Percentiles rank a stretch among this genome's conserved stretches.
These are phyloP conservation scores for Ochetophila trinervis DNA, from an alignment of 306 rosid genomes.

Conservation along the genomic window DNA sequence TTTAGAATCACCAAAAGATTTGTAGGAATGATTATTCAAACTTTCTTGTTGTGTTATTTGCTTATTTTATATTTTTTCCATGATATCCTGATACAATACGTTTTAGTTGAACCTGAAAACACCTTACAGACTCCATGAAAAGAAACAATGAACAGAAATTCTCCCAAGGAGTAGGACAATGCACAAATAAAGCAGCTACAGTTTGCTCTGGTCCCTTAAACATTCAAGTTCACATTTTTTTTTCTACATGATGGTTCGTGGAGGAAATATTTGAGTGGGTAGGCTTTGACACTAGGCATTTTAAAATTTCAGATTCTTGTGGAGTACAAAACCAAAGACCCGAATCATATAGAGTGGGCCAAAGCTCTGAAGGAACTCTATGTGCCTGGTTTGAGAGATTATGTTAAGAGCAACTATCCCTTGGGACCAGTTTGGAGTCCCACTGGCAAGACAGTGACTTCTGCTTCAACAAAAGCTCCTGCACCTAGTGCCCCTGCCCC, in stretches of 20 bases:
- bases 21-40: too few species aligned
- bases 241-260: background rate
- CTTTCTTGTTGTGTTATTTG: too few species aligned
- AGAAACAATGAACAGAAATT: background rate
- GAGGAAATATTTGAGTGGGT: conserved; percentile 2
- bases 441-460: conserved; percentile 54
- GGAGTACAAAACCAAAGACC: conserved; percentile 81
- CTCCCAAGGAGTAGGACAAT: conserved; percentile 7
- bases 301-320: conserved; percentile 71
- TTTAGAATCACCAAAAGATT: too few species aligned
- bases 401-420: conserved; percentile 76
- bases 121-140: background rate
- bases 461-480: conserved; percentile 61
- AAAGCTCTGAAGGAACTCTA: conserved; percentile 94
- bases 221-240: background rate
- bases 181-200: background rate
- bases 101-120: background rate
- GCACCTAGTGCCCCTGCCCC: conserved; percentile 61
- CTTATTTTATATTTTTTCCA: too few species aligned
- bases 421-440: conserved; percentile 90
- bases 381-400: conserved; percentile 89
- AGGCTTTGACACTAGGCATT: conserved; percentile 18
- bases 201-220: background rate
- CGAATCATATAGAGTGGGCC: conserved; percentile 94
- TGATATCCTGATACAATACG: background rate